Conservation (phyloP, 73 alveolate genomes). For the Blepharisma japonicum region DNA sequence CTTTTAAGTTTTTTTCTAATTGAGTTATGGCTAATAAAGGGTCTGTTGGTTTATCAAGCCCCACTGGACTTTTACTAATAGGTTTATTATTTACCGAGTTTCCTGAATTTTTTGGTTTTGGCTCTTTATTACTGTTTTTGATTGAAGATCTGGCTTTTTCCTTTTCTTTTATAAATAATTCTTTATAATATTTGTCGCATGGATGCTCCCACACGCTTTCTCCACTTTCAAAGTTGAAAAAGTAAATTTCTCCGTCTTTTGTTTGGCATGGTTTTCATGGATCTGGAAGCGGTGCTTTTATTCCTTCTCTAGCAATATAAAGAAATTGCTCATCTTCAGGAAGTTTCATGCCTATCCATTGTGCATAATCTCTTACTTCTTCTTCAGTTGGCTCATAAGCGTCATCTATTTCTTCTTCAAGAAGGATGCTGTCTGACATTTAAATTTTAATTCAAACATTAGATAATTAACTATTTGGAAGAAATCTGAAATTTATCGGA, state of each 20-base stretch:
- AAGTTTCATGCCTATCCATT: conserved; percentile 46
- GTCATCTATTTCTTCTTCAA: conserved; percentile 81
- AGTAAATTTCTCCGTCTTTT: conserved; percentile 55
- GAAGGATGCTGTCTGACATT: conserved; percentile 38
- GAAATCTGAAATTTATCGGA: no score
- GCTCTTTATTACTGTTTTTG: conserved; percentile 1
- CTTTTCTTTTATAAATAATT: conserved; percentile 35
- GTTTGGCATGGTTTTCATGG: conserved; percentile 65
- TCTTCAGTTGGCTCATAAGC: conserved; percentile 71
- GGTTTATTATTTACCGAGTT: not conserved
- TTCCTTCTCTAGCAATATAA: conserved; percentile 60
- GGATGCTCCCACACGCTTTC: conserved; percentile 49
- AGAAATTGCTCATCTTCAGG: conserved; percentile 42
- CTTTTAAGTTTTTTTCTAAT: conserved; percentile 25
- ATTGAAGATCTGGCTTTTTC: not conserved
- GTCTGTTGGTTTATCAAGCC: not conserved
- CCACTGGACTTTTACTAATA: conserved; percentile 3
- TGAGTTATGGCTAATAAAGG: not conserved
- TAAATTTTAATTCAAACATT: not conserved
- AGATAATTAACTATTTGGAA: no score
- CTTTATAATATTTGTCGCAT: conserved; percentile 40
- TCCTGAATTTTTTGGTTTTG: not conserved
- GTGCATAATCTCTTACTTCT: conserved; percentile 36
- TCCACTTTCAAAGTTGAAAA: conserved; percentile 42
- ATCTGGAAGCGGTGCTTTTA: conserved; percentile 58